A percentile compares a stretch with the other conserved stretches of the same genome.
Evolutionary conservation across 2,329 filamentous ascomycete species (phyloP).

Genomic region (Aspergillus quadricinctus): DNA sequence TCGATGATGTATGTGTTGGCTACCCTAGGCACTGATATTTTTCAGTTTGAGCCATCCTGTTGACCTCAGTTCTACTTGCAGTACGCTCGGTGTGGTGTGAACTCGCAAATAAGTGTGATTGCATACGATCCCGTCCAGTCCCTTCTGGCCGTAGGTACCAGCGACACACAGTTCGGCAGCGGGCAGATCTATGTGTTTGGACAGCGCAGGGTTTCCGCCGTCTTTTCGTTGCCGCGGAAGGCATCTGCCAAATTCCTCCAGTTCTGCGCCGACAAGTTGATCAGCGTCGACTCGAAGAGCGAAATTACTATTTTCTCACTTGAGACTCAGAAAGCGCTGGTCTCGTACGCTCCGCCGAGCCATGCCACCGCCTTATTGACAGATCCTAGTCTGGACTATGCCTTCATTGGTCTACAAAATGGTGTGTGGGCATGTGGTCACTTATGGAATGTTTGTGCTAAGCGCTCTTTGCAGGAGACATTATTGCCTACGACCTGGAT

Average conservation of each 20-base stretch:
- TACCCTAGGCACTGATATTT: slow-evolving; percentile 23
- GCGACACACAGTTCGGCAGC: slow-evolving; percentile 76
- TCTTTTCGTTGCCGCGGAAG: slow-evolving; percentile 65
- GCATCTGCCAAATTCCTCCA: slow-evolving; percentile 73
- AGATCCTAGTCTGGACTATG: slow-evolving; percentile 91
- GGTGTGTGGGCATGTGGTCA: slow-evolving; percentile 38
- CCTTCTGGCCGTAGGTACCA: slow-evolving; percentile 85
- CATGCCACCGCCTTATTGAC: slow-evolving; percentile 69
- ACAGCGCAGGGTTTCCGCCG: slow-evolving; percentile 71
- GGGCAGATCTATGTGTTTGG: slow-evolving; percentile 90
- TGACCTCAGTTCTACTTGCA: slow-evolving; percentile 21
- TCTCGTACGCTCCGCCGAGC: slow-evolving; percentile 71
- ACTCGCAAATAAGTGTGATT: slow-evolving; percentile 69
- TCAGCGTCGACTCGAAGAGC: slow-evolving; percentile 81
- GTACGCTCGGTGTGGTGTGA: slow-evolving; percentile 74
- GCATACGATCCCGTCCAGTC: slow-evolving; percentile 94
- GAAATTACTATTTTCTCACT: slow-evolving; percentile 82
- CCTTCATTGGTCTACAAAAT: slow-evolving; percentile 74
- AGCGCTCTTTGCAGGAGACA: slow-evolving; percentile 54
- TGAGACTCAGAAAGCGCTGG: slow-evolving; percentile 61
- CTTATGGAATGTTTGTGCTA: background rate
- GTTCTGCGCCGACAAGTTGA: slow-evolving; percentile 79
- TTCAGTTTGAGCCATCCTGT: slow-evolving; percentile 1
- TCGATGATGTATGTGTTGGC: slow-evolving; percentile 65
- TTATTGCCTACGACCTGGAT: slow-evolving; percentile 91